These are phyloP conservation scores for Geranium brycei DNA, from an alignment of 345 rosid species.

Conservation along the genomic window DNA sequence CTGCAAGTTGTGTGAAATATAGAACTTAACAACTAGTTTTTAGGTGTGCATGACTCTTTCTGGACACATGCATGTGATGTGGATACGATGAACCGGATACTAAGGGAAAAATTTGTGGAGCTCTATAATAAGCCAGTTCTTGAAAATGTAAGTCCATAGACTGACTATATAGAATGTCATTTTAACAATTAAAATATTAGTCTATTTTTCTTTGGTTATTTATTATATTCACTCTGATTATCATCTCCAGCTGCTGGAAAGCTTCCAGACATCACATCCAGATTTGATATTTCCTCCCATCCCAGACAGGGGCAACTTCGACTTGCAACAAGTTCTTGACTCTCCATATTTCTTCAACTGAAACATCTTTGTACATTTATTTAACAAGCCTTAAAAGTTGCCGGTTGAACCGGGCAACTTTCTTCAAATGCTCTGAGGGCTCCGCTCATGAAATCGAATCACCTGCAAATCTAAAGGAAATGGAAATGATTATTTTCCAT, in stretches of 20 bases:
- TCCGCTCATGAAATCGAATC: background rate
- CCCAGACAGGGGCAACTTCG: slow-evolving; percentile 75
- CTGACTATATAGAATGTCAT: slow-evolving; percentile 2
- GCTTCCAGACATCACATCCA: slow-evolving; percentile 67
- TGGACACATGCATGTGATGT: slow-evolving; percentile 98
- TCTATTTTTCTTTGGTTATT: background rate
- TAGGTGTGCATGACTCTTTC: slow-evolving; percentile 97
- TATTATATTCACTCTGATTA: background rate
- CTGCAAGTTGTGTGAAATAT: background rate
- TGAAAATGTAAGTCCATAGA: slow-evolving; percentile 64
- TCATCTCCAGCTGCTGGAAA: slow-evolving; percentile 59
- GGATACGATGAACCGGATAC: slow-evolving; percentile 80
- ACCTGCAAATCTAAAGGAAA: no score
- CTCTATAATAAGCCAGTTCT: slow-evolving; percentile 70
- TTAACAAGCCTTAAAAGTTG: background rate
- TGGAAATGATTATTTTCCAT: no score
- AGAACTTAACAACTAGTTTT: slow-evolving; percentile 6
- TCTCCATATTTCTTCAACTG: slow-evolving; percentile 92
- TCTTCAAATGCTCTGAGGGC: background rate
- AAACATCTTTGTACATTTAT: slow-evolving; percentile 4
- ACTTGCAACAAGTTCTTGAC: slow-evolving; percentile 55
- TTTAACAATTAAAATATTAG: background rate
- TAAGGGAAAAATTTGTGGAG: slow-evolving; percentile 84
- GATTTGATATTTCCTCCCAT: slow-evolving; percentile 60
- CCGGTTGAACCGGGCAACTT: no score